phyloP scores from a whole-genome alignment of 768 basidiomycete genomes.

The Leucosporidium yakuticum region DNA sequence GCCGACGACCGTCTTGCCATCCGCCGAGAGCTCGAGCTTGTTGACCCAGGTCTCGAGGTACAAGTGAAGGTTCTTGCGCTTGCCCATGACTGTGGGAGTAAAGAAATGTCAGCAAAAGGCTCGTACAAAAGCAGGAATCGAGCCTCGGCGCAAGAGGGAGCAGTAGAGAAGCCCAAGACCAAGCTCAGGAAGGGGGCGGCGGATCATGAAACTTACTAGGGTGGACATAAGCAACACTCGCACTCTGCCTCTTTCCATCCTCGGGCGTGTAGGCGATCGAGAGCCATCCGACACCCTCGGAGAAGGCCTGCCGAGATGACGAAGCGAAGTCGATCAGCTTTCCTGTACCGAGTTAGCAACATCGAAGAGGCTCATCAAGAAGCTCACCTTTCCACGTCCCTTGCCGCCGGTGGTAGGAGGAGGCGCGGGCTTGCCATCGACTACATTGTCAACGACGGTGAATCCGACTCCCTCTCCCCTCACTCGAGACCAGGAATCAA shows the following conservation, averaged over 20 bases:
- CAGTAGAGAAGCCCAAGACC: no score
- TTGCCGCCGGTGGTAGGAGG: no score
- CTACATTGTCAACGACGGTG: not conserved
- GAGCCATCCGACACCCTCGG: conserved; percentile 9
- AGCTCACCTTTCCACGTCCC: no score
- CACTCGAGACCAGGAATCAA: not conserved
- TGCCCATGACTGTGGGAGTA: conserved; percentile 6
- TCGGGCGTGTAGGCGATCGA: conserved; percentile 6
- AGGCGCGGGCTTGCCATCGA: no score
- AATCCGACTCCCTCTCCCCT: not conserved
- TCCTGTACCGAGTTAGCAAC: no score
- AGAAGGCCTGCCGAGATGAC: no score
- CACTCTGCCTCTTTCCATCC: not conserved
- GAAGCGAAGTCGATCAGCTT: no score
- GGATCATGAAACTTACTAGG: not conserved
- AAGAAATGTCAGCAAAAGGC: not conserved
- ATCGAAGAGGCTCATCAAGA: no score
- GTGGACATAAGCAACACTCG: conserved; percentile 9
- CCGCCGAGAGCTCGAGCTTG: not conserved
- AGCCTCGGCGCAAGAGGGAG: not conserved
- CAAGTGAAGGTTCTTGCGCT: conserved; percentile 11
- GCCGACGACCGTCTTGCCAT: not conserved
- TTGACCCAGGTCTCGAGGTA: conserved; percentile 11
- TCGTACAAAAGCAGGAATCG: not conserved
- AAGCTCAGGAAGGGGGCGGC: no score